Conservation (phyloP, 768 basidiomycete genomes). For the Lepiota brunneoincarnata region DNA sequence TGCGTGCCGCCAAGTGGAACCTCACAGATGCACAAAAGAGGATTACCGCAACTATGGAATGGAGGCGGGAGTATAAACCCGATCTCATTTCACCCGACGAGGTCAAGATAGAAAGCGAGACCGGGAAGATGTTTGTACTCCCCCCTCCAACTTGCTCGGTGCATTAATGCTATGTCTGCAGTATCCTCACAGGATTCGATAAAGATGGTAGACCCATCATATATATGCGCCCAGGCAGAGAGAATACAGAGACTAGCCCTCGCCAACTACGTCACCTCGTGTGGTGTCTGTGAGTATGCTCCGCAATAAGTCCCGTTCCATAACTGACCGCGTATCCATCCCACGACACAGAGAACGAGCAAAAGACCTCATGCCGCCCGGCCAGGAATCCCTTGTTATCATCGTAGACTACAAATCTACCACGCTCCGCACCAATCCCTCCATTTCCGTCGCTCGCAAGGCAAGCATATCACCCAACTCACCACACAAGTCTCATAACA, state of each 20-base stretch:
- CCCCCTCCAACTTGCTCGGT: neutral
- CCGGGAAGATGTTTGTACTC: slow-evolving; percentile 77
- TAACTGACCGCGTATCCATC: neutral
- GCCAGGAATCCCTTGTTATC: slow-evolving; percentile 80
- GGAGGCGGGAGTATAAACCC: slow-evolving; percentile 83
- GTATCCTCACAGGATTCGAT: slow-evolving; percentile 84
- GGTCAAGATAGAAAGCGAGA: slow-evolving; percentile 75
- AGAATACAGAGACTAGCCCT: slow-evolving; percentile 77
- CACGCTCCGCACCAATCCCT: slow-evolving; percentile 80
- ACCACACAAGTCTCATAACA: neutral
- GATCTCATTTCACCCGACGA: slow-evolving; percentile 83
- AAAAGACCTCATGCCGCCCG: slow-evolving; percentile 83
- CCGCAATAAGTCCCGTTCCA: slow-evolving; percentile 1
- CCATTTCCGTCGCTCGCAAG: slow-evolving; percentile 76
- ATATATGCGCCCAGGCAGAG: slow-evolving; percentile 85
- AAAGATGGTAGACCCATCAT: slow-evolving; percentile 83
- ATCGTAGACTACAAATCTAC: slow-evolving; percentile 85
- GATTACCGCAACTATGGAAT: slow-evolving; percentile 75
- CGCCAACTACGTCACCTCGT: slow-evolving; percentile 84
- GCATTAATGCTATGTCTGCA: slow-evolving; percentile 22
- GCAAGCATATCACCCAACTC: slow-evolving; percentile 26
- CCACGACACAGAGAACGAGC: slow-evolving; percentile 69
- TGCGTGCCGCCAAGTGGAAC: slow-evolving; percentile 87
- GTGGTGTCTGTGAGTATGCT: slow-evolving; percentile 71
- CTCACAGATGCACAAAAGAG: slow-evolving; percentile 73